A percentile compares a stretch with the other conserved stretches of the same genome.
Conservation (phyloP, 2,329 filamentous ascomycete genomes). For the Sclerotinia sclerotiorum region DNA sequence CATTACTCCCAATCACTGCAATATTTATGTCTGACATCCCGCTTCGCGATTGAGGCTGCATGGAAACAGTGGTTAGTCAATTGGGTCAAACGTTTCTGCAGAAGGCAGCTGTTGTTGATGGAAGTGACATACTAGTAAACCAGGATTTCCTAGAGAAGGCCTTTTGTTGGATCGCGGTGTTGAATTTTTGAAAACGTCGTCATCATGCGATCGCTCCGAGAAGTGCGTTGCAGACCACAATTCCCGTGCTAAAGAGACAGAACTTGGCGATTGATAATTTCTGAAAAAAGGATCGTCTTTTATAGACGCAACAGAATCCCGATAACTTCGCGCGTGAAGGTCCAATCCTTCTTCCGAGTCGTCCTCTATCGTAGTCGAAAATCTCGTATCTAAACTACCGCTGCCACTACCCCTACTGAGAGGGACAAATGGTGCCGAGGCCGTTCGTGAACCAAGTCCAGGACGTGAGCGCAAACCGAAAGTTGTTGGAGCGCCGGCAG, state of each 20-base stretch:
- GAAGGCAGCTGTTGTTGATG: not conserved
- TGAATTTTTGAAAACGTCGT: slow-evolving; percentile 25
- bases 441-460: slow-evolving; percentile 19
- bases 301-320: slow-evolving; percentile 54
- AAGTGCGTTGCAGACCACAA: slow-evolving; percentile 36
- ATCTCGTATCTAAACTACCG: slow-evolving; percentile 7
- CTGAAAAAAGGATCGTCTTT: slow-evolving; percentile 57
- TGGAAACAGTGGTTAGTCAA: slow-evolving; percentile 2
- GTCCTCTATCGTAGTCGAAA: slow-evolving; percentile 24
- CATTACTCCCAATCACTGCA: slow-evolving; percentile 64
- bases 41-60: slow-evolving; percentile 38
- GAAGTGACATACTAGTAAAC: slow-evolving; percentile 34
- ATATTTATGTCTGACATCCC: slow-evolving; percentile 58
- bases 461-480: slow-evolving; percentile 18
- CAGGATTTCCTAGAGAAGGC: slow-evolving; percentile 29
- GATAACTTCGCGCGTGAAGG: slow-evolving; percentile 34
- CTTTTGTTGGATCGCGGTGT: slow-evolving; percentile 26
- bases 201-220: slow-evolving; percentile 29
- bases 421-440: slow-evolving; percentile 23
- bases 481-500: slow-evolving; percentile 8
- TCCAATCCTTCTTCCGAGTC: slow-evolving; percentile 25
- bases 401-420: not conserved
- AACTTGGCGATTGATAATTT: slow-evolving; percentile 45
- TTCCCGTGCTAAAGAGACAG: slow-evolving; percentile 40
- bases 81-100: not conserved